Conservation (phyloP, 306 rosid genomes). For the Cyamopsis tetragonoloba region DNA sequence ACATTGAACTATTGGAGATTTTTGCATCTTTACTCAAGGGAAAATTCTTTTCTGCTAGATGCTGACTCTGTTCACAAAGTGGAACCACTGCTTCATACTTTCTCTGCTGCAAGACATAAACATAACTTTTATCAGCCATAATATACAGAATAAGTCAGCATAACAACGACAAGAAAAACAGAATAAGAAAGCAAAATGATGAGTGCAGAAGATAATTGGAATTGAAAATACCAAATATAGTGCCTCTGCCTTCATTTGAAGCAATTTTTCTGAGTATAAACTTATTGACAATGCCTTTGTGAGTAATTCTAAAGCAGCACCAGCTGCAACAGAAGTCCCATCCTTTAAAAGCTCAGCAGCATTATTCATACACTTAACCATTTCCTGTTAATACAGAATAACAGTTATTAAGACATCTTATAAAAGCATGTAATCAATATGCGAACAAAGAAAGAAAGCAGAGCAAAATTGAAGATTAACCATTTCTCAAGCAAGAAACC, state of each 20-base stretch:
- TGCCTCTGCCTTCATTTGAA: constrained; percentile 89
- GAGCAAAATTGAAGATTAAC: constrained; percentile 15
- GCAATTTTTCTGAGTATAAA: constrained; percentile 74
- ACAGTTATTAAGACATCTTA: constrained; percentile 22
- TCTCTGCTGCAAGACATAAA: constrained; percentile 52
- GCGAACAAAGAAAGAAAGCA: neutral
- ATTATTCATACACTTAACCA: constrained; percentile 43
- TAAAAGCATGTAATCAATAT: neutral
- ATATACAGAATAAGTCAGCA: neutral
- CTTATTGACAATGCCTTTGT: constrained; percentile 69
- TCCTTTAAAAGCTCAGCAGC: constrained; percentile 62
- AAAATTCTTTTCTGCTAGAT: constrained; percentile 73
- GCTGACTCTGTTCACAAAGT: constrained; percentile 68
- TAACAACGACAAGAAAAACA: constrained; percentile 4
- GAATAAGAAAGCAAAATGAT: constrained; percentile 9
- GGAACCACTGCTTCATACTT: constrained; percentile 73
- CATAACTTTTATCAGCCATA: constrained; percentile 24
- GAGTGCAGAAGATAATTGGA: constrained; percentile 13
- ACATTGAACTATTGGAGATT: constrained; percentile 29
- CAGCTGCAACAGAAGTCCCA: constrained; percentile 62
- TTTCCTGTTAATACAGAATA: constrained; percentile 53
- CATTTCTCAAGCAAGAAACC: no score
- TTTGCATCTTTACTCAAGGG: constrained; percentile 20
- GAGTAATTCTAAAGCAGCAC: constrained; percentile 57
- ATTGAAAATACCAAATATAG: constrained; percentile 54